phyloP scores from a whole-genome alignment of 1,284 basidiomycete species.

The Leccinum angustisporum region DNA sequence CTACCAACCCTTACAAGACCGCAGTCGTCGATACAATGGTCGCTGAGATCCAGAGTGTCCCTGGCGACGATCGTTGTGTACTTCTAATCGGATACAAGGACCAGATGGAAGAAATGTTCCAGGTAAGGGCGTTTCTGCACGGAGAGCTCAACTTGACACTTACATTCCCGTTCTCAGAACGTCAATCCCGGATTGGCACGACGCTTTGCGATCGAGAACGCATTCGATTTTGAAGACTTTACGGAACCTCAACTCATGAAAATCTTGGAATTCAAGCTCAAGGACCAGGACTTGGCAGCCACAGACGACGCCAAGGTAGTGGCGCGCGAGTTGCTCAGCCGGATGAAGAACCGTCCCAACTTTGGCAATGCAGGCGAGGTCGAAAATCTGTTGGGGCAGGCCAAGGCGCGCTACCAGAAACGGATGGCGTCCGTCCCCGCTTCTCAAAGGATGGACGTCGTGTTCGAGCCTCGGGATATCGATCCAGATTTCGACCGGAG shows the following conservation, averaged over 20 bases:
- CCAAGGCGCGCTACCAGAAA: conserved; percentile 50
- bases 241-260: conserved; percentile 49
- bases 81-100: conserved; percentile 63
- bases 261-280: conserved; percentile 56
- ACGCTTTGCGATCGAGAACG: conserved; percentile 63
- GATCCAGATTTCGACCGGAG: conserved; percentile 56
- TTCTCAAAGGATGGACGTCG: conserved; percentile 38
- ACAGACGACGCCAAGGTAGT: conserved; percentile 54
- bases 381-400: conserved; percentile 57
- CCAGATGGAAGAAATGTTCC: conserved; percentile 69
- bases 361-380: conserved; percentile 71
- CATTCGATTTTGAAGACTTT: conserved; percentile 69
- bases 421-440: conserved; percentile 41
- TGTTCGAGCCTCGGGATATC: conserved; percentile 61
- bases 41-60: conserved; percentile 65
- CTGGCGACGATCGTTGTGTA: conserved; percentile 68
- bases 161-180: conserved; percentile 43
- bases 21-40: conserved; percentile 72
- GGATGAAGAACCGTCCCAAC: conserved; percentile 54
- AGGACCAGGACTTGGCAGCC: conserved; percentile 54
- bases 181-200: conserved; percentile 67
- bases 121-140: conserved; percentile 39
- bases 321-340: conserved; percentile 52
- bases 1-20: conserved; percentile 54
- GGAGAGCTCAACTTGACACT: conserved; percentile 1